Conservation (phyloP, 345 rosid genomes). For the Kernera saxatilis region DNA sequence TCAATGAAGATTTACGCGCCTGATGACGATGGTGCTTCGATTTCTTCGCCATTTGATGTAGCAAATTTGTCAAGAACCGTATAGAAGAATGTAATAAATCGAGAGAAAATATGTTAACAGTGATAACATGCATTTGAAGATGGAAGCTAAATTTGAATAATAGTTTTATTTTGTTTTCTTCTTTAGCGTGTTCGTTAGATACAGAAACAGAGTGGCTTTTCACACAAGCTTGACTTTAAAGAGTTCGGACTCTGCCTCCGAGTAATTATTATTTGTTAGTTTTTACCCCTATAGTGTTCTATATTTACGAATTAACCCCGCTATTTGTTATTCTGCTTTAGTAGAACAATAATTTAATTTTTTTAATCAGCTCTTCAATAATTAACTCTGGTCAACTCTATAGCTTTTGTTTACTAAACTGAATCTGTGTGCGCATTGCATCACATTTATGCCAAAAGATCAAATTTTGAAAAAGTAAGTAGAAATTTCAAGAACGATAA, state of each 20-base stretch:
- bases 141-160: not conserved
- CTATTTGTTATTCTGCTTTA: not conserved
- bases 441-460: not conserved
- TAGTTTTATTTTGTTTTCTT: not conserved
- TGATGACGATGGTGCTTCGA: conserved; percentile 49
- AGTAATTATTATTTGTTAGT: not conserved
- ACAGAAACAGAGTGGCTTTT: conserved; percentile 2
- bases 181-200: not conserved
- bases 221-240: not conserved
- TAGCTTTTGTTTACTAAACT: not conserved
- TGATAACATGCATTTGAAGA: conserved; percentile 1
- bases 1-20: conserved; percentile 43
- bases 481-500: no score
- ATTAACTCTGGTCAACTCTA: not conserved
- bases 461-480: not conserved
- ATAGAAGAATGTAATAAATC: not conserved
- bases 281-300: not conserved
- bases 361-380: not conserved
- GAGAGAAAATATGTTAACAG: not conserved
- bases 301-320: not conserved
- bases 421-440: not conserved
- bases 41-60: conserved; percentile 43
- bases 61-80: not conserved
- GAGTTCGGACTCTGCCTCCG: not conserved
- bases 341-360: not conserved